Evolutionary conservation across 306 rosid species (phyloP).

Genomic region (Prunus fruticosa): DNA sequence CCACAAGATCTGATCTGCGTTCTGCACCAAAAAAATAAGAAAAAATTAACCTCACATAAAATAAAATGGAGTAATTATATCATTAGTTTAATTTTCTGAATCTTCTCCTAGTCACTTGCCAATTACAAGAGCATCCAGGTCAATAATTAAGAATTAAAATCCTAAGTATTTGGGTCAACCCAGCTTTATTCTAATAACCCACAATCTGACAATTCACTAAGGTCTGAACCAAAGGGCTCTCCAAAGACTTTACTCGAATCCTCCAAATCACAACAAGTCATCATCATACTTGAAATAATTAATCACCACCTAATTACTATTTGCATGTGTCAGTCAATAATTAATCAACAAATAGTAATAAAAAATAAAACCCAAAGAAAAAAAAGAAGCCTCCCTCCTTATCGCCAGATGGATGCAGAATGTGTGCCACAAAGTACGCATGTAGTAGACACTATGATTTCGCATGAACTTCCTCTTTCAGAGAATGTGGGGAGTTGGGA

Average conservation of each 20-base stretch:
- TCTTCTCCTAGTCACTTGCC: slow-evolving; percentile 24
- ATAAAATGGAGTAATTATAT: too few species aligned
- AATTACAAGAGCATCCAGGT: slow-evolving; percentile 34
- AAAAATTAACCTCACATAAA: not conserved
- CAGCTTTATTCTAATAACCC: slow-evolving; percentile 13
- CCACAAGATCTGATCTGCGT: too few species aligned
- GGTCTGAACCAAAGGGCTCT: not conserved
- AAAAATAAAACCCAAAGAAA: not conserved
- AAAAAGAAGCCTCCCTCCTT: not conserved
- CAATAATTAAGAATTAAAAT: slow-evolving; percentile 4
- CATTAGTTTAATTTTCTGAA: not conserved
- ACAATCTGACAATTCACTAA: slow-evolving; percentile 32
- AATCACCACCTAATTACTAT: not conserved
- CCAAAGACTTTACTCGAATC: slow-evolving; percentile 17
- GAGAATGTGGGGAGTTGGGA: slow-evolving; percentile 42
- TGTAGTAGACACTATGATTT: slow-evolving; percentile 68
- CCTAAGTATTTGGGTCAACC: slow-evolving; percentile 38
- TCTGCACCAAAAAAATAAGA: not conserved
- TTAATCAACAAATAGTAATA: not conserved
- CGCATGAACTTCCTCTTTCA: slow-evolving; percentile 37
- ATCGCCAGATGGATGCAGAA: not conserved
- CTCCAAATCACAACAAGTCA: slow-evolving; percentile 11
- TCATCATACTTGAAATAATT: not conserved
- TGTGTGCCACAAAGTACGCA: slow-evolving; percentile 41
- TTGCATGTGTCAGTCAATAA: slow-evolving; percentile 14